A percentile compares a stretch with the other conserved stretches of the same genome.
Conservation (phyloP, 192 early-diverging fungal genomes). For the Entomortierella chlamydospora region DNA sequence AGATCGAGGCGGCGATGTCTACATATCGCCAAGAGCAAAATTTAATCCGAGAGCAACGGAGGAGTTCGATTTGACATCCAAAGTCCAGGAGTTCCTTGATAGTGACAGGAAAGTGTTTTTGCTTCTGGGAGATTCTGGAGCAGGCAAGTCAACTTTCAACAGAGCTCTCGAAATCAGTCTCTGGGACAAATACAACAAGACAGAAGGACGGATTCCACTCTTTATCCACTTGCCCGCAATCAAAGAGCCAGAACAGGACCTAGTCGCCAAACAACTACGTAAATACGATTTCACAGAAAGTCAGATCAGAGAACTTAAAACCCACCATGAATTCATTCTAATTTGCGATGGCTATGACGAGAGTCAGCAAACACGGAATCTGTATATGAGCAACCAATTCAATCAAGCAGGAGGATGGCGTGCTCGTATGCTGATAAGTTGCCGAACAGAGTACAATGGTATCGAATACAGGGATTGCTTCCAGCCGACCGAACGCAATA, state of each 20-base stretch:
- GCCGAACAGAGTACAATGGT: constrained; percentile 6
- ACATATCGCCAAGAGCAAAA: constrained; percentile 1
- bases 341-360: constrained; percentile 9
- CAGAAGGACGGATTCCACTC: background rate
- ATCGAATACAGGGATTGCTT: background rate
- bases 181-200: constrained; percentile 9
- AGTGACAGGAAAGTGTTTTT: constrained; percentile 9
- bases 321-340: background rate
- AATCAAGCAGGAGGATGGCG: background rate
- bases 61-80: background rate
- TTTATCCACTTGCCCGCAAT: constrained; percentile 1
- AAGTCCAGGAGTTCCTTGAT: background rate
- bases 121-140: constrained; percentile 13
- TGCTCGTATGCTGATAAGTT: constrained; percentile 2
- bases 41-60: background rate
- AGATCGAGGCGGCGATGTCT: background rate
- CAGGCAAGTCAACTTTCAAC: constrained; percentile 20
- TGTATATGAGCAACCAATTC: background rate
- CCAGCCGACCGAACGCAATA: background rate
- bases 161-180: constrained; percentile 1
- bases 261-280: constrained; percentile 13
- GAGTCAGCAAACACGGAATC: background rate
- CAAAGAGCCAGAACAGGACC: constrained; percentile 4
- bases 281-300: background rate
- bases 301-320: background rate